Percentiles rank a stretch among this genome's conserved stretches.
phyloP scores from a whole-genome alignment of 176 grass and related monocot species.

The Oryza punctata region DNA sequence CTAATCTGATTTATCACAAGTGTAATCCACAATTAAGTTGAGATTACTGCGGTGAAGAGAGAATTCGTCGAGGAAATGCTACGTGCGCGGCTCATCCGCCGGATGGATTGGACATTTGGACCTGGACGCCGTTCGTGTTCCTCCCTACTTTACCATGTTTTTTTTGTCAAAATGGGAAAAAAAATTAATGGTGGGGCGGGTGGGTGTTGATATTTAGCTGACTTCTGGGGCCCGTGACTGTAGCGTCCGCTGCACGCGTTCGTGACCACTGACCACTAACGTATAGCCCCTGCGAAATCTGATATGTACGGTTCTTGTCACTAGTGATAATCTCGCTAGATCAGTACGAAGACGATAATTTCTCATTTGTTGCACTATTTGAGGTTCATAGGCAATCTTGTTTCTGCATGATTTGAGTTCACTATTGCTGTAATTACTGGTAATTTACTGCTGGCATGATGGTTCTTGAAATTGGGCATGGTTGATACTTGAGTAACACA shows the following conservation, averaged over 20 bases:
- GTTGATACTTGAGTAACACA: neutral
- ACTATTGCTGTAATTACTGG: neutral
- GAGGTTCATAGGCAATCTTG: neutral
- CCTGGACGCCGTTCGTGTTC: neutral
- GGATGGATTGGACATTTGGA: neutral
- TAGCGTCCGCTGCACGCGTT: neutral
- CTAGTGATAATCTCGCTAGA: neutral
- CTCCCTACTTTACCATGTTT: neutral
- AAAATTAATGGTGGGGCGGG: neutral
- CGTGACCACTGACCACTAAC: neutral
- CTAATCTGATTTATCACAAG: neutral
- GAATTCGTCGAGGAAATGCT: neutral
- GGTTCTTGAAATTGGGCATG: neutral
- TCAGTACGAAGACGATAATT: neutral
- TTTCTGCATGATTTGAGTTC: conserved; percentile 1
- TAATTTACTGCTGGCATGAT: neutral
- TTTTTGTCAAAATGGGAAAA: neutral
- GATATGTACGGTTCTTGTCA: neutral
- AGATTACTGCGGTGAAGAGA: neutral
- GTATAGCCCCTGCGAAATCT: neutral
- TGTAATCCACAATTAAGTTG: neutral
- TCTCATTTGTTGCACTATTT: conserved; percentile 16
- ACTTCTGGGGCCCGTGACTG: neutral
- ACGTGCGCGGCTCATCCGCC: neutral
- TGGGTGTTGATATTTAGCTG: neutral